These are phyloP conservation scores for Yamadazyma sp. DNA, from an alignment of 805 yeast genomes.

Conservation along the genomic window DNA sequence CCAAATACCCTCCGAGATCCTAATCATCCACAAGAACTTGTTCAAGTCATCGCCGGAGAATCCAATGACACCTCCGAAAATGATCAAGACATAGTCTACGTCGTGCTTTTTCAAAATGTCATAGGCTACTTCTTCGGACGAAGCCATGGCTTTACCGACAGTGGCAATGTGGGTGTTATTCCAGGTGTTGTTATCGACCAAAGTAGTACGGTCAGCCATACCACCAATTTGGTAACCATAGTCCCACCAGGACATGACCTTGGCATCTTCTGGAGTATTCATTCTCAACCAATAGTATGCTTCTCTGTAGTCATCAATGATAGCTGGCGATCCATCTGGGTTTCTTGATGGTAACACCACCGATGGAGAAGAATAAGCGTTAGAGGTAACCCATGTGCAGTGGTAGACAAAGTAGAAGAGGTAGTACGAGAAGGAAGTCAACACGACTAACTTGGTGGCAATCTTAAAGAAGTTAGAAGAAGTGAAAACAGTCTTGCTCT, in stretches of 20 bases:
- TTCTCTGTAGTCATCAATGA: conserved; percentile 97
- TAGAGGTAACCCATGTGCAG: conserved; percentile 96
- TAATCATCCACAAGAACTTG: conserved; percentile 97
- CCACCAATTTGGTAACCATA: conserved; percentile 99
- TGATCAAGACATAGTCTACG: conserved; percentile 89
- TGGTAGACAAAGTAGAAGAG: conserved; percentile 82
- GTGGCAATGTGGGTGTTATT: conserved; percentile 99
- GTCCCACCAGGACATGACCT: conserved; percentile 99
- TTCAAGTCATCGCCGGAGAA: conserved; percentile 95
- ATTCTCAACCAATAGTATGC: conserved; percentile 98
- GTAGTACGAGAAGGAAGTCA: conserved; percentile 69
- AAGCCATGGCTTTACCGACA: conserved; percentile 97
- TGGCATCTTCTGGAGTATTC: conserved; percentile 96
- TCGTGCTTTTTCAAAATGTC: conserved; percentile 86
- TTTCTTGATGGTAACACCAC: conserved; percentile 84
- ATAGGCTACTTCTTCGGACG: conserved; percentile 83
- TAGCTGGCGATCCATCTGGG: conserved; percentile 79
- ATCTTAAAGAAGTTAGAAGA: conserved; percentile 27
- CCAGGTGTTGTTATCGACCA: conserved; percentile 99
- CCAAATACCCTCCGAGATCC: conserved; percentile 99
- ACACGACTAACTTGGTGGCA: conserved; percentile 60
- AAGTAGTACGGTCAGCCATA: conserved; percentile 98
- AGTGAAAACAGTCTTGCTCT: conserved; percentile 5
- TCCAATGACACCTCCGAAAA: conserved; percentile 93
- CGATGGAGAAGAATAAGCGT: conserved; percentile 96